These are phyloP conservation scores for Boletus coccyginus DNA, from an alignment of 768 basidiomycete genomes.

Conservation along the genomic window DNA sequence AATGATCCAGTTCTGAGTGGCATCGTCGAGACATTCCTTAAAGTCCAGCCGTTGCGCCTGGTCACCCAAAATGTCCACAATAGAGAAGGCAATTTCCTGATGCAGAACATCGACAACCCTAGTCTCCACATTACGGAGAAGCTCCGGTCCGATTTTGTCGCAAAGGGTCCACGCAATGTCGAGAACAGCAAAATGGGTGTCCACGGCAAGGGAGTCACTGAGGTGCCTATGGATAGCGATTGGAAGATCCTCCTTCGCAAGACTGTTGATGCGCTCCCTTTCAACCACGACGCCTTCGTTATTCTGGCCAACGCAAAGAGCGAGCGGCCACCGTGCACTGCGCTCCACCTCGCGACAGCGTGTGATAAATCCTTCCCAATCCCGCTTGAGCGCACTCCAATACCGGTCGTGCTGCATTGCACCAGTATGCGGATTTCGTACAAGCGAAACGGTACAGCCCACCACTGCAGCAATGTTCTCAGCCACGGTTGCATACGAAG, in stretches of 20 bases:
- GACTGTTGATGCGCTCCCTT: conserved; percentile 68
- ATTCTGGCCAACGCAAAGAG: conserved; percentile 47
- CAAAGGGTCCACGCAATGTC: conserved; percentile 63
- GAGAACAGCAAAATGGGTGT: conserved; percentile 55
- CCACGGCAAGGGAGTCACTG: conserved; percentile 40
- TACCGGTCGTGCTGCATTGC: conserved; percentile 75
- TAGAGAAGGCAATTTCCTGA: conserved; percentile 77
- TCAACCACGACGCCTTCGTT: conserved; percentile 59
- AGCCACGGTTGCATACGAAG: conserved; percentile 61
- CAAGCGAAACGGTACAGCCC: conserved; percentile 77
- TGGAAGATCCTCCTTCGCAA: conserved; percentile 67
- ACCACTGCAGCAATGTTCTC: conserved; percentile 83
- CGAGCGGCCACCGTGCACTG: conserved; percentile 76
- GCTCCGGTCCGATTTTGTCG: conserved; percentile 54
- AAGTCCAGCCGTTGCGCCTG: conserved; percentile 54
- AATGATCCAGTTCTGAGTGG: conserved; percentile 56
- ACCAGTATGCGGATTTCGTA: conserved; percentile 74
- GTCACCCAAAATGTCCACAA: conserved; percentile 71
- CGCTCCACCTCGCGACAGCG: conserved; percentile 89
- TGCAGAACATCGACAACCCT: conserved; percentile 62
- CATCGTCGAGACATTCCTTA: conserved; percentile 56
- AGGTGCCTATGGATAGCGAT: conserved; percentile 55
- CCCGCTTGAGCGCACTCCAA: conserved; percentile 81
- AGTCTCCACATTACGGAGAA: conserved; percentile 55
- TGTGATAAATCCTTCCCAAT: conserved; percentile 96